phyloP scores from a whole-genome alignment of 2,329 filamentous ascomycete genomes.

The Dactylella cylindrospora region DNA sequence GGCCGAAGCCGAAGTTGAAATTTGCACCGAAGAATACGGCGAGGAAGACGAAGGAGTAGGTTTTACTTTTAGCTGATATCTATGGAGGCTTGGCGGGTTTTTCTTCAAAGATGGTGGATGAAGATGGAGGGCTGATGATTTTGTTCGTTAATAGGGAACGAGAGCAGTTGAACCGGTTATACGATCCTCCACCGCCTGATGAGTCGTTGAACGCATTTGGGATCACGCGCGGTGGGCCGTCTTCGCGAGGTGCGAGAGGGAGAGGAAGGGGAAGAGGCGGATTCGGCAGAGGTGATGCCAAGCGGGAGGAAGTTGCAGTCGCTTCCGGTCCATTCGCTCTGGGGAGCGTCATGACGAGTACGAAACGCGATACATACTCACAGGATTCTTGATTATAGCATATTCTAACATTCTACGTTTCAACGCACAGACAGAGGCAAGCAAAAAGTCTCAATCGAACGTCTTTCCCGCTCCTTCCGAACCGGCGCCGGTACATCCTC shows the following conservation, averaged over 20 bases:
- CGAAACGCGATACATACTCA: not conserved
- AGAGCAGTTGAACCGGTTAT: slow-evolving; percentile 30
- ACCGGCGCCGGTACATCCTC: slow-evolving; percentile 1
- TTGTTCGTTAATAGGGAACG: slow-evolving; percentile 32
- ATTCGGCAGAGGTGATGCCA: slow-evolving; percentile 18
- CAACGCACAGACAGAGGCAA: slow-evolving; percentile 28
- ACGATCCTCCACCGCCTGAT: slow-evolving; percentile 20
- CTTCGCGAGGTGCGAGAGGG: slow-evolving; percentile 30
- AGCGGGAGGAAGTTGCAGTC: slow-evolving; percentile 18
- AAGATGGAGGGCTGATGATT: not conserved
- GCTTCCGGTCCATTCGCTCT: slow-evolving; percentile 48
- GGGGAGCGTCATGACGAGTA: slow-evolving; percentile 46
- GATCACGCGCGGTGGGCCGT: slow-evolving; percentile 31
- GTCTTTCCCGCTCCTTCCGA: slow-evolving; percentile 4
- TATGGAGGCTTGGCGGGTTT: no score
- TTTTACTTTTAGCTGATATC: not conserved
- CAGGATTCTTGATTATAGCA: no score
- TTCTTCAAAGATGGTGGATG: not conserved
- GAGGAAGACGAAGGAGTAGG: slow-evolving; percentile 47
- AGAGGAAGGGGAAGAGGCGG: slow-evolving; percentile 44
- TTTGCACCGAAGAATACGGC: slow-evolving; percentile 48
- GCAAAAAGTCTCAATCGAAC: slow-evolving; percentile 37
- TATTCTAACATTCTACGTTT: no score
- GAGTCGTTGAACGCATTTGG: slow-evolving; percentile 36
- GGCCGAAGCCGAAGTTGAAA: slow-evolving; percentile 43